A percentile compares a stretch with the other conserved stretches of the same genome.
Evolutionary conservation across 2,329 filamentous ascomycete genomes (phyloP).

Genomic region (Decorospora gaudefroyi): DNA sequence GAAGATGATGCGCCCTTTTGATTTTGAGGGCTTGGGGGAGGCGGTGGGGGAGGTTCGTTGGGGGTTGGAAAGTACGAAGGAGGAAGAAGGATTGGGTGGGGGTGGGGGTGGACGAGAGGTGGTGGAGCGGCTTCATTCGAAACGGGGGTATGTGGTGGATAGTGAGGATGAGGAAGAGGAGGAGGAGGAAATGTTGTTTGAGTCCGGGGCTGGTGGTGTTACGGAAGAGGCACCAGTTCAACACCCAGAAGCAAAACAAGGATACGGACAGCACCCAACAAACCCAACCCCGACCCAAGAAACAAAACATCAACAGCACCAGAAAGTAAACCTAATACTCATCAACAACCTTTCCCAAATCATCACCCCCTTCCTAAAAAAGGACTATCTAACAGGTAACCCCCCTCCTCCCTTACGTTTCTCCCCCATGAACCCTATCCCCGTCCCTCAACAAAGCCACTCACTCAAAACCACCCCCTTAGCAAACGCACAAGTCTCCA

Average conservation of each 20-base stretch:
- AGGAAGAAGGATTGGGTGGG: not conserved
- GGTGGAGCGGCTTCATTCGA: not conserved
- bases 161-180: conserved; percentile 45
- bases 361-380: conserved; percentile 46
- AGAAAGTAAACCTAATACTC: conserved; percentile 42
- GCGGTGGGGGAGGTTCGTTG: conserved; percentile 52
- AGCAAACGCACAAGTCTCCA: conserved; percentile 49
- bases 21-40: conserved; percentile 55
- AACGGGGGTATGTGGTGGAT: conserved; percentile 39
- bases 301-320: not conserved
- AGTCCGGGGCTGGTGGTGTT: conserved; percentile 11
- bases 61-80: conserved; percentile 29
- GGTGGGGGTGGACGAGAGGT: conserved; percentile 29
- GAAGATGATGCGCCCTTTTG: conserved; percentile 57
- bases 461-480: conserved; percentile 11
- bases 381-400: conserved; percentile 44
- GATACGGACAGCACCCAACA: too few species aligned
- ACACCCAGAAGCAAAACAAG: not conserved
- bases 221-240: not conserved
- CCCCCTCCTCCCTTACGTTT: conserved; percentile 16
- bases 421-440: too few species aligned
- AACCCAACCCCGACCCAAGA: not conserved
- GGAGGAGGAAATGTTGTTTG: conserved; percentile 51
- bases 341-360: conserved; percentile 50
- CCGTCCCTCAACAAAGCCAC: conserved; percentile 21